Evolutionary conservation across 1,139 yeast species (phyloP).

Genomic region (Yamadazyma taylorii): DNA sequence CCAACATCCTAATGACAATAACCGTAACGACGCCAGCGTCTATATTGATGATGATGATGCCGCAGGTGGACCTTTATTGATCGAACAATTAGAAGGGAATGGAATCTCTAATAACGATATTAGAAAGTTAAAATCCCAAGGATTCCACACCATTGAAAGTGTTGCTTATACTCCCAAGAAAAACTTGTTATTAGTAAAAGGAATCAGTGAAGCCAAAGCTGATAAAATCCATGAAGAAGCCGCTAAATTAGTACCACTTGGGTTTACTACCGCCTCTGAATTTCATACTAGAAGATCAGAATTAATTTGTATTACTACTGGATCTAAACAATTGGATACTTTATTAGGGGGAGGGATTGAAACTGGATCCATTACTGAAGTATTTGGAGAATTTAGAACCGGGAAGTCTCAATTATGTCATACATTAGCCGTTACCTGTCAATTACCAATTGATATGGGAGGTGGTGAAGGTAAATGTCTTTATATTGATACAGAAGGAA

Average conservation of each 20-base stretch:
- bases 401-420: conserved; percentile 98
- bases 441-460: conserved; percentile 94
- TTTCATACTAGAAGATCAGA: conserved; percentile 89
- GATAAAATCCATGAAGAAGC: conserved; percentile 83
- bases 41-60: conserved; percentile 36
- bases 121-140: conserved; percentile 77
- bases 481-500: conserved; percentile 95
- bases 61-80: conserved; percentile 43
- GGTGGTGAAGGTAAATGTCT: conserved; percentile 99
- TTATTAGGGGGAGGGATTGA: conserved; percentile 95
- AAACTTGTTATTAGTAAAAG: conserved; percentile 73
- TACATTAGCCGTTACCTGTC: conserved; percentile 95
- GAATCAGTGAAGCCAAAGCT: conserved; percentile 95
- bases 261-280: conserved; percentile 96
- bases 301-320: conserved; percentile 89
- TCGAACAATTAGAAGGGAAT: conserved; percentile 65
- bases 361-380: conserved; percentile 95
- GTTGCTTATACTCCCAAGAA: conserved; percentile 89
- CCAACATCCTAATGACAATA: too few species aligned
- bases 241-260: conserved; percentile 86
- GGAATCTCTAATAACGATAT: conserved; percentile 84
- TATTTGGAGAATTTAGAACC: conserved; percentile 96
- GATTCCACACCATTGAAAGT: conserved; percentile 86
- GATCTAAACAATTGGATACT: conserved; percentile 92
- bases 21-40: neutral